A percentile compares a stretch with the other conserved stretches of the same genome.
These are phyloP conservation scores for Cladochytrium tenue DNA, from an alignment of 371 early-diverging fungal species.

Conservation along the genomic window DNA sequence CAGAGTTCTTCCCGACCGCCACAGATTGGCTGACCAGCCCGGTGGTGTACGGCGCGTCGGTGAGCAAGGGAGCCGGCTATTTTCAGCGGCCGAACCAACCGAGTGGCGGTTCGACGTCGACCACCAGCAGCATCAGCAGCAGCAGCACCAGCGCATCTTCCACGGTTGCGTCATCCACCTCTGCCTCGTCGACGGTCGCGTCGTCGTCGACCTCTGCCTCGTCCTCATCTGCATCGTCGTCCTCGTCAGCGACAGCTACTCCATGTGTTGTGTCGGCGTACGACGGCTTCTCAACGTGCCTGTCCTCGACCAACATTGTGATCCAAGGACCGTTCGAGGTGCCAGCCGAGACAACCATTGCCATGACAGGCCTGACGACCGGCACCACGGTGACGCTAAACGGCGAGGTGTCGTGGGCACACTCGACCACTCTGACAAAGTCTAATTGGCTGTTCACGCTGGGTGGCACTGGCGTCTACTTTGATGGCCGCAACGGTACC, in stretches of 20 bases:
- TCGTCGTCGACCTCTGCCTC: neutral
- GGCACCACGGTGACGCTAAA: neutral
- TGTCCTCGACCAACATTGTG: conserved; percentile 2
- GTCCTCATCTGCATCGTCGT: neutral
- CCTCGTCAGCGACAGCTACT: neutral
- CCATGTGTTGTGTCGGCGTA: neutral
- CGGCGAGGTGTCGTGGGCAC: conserved; percentile 1
- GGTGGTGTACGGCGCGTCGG: neutral
- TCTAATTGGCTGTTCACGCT: neutral
- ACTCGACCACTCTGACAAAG: neutral
- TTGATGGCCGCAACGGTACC: neutral
- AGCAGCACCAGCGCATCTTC: neutral
- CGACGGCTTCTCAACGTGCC: neutral
- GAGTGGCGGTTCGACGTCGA: too few species aligned
- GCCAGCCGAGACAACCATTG: neutral
- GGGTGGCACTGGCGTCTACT: neutral
- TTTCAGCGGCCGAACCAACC: neutral
- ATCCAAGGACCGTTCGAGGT: conserved; percentile 4
- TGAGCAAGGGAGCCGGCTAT: neutral
- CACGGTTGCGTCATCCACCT: neutral
- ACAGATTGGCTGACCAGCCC: neutral
- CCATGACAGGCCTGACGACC: neutral
- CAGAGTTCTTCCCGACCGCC: neutral
- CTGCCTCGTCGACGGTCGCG: neutral
- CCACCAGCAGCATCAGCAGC: too few species aligned